These are phyloP conservation scores for Saksenaea vasiformis DNA, from an alignment of 371 early-diverging fungal species.

Conservation along the genomic window DNA sequence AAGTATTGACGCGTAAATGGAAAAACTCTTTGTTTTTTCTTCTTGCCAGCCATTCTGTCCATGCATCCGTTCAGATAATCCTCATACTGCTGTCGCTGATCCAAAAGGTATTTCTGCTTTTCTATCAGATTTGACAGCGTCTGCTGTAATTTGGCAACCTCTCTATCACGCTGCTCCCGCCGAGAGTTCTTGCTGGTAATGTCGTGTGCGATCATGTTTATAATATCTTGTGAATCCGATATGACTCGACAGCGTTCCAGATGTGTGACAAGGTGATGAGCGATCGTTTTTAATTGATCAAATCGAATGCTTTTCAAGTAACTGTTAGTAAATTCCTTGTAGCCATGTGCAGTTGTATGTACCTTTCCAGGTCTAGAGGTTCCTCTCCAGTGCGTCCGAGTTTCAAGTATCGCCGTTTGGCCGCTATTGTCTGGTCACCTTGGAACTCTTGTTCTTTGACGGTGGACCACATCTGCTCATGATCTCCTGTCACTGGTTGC, in stretches of 20 bases:
- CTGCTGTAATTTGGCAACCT: conserved; percentile 70
- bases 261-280: conserved; percentile 29
- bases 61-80: conserved; percentile 91
- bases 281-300: conserved; percentile 37
- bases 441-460: conserved; percentile 53
- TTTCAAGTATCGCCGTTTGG: conserved; percentile 35
- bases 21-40: conserved; percentile 70
- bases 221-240: conserved; percentile 80
- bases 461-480: conserved; percentile 72
- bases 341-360: background rate
- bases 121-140: conserved; percentile 84
- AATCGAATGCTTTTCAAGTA: conserved; percentile 29
- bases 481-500: conserved; percentile 64
- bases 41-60: conserved; percentile 80
- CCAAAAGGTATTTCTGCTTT: conserved; percentile 78
- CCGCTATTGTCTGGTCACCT: background rate
- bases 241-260: conserved; percentile 44
- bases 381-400: conserved; percentile 26
- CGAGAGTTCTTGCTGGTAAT: conserved; percentile 92
- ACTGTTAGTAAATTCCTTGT: background rate
- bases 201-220: conserved; percentile 90
- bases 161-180: conserved; percentile 74
- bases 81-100: conserved; percentile 86
- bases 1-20: conserved; percentile 94
- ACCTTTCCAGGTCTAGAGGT: conserved; percentile 42